A percentile compares a stretch with the other conserved stretches of the same genome.
phyloP scores from a whole-genome alignment of 805 yeast species.

The Wickerhamiella hasegawae region DNA sequence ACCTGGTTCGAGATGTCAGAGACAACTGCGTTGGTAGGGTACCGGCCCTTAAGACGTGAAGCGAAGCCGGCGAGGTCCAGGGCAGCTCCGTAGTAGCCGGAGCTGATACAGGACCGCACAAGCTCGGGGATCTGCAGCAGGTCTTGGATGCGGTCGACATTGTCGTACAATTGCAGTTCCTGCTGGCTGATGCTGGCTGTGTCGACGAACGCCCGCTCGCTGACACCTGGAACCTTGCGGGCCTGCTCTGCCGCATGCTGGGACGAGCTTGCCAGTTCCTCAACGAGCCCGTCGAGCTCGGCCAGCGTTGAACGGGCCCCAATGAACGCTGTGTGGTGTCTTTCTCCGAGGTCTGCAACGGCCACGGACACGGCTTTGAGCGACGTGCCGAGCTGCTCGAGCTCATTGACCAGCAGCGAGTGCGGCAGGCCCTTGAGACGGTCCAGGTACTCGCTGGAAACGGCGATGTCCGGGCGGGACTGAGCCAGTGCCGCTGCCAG shows the following conservation, averaged over 20 bases:
- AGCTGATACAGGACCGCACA: constrained; percentile 65
- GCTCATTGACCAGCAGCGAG: constrained; percentile 9
- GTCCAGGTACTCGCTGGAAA: constrained; percentile 10
- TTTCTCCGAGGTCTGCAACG: neutral
- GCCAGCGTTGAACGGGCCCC: constrained; percentile 8
- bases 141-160: constrained; percentile 59
- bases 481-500: neutral
- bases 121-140: constrained; percentile 72
- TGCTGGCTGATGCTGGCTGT: constrained; percentile 19
- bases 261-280: constrained; percentile 4
- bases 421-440: constrained; percentile 11
- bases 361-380: constrained; percentile 3
- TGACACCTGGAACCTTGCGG: constrained; percentile 10
- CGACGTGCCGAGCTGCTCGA: constrained; percentile 4
- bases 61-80: constrained; percentile 67
- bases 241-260: constrained; percentile 9
- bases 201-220: constrained; percentile 10
- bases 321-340: constrained; percentile 10
- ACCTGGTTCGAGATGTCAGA: constrained; percentile 39
- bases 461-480: neutral
- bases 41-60: constrained; percentile 50
- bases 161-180: constrained; percentile 27
- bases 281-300: constrained; percentile 2
- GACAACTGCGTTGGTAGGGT: constrained; percentile 42
- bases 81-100: constrained; percentile 81